Conservation (phyloP, 2,329 filamentous ascomycete genomes). For the Stagonosporopsis chrysanthemi region DNA sequence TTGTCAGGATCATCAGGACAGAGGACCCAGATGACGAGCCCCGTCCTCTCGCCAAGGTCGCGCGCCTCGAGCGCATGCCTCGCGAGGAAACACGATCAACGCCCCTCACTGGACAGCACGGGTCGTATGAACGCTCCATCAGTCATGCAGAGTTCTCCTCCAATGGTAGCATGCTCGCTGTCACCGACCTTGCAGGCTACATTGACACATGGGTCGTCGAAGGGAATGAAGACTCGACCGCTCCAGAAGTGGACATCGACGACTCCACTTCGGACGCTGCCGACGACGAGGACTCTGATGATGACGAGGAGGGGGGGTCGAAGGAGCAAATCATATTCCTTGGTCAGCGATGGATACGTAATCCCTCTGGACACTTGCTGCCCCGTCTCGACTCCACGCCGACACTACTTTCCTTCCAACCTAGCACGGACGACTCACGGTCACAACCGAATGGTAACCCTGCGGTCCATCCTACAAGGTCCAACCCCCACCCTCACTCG, state of each 20-base stretch:
- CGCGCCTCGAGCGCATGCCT: conserved; percentile 51
- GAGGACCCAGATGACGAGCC: conserved; percentile 49
- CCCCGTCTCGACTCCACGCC: conserved; percentile 56
- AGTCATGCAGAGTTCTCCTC: conserved; percentile 78
- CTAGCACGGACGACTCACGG: conserved; percentile 31
- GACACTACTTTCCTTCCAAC: conserved; percentile 57
- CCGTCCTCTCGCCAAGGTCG: conserved; percentile 47
- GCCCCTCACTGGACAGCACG: conserved; percentile 68
- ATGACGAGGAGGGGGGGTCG: conserved; percentile 56
- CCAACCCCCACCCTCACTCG: conserved; percentile 62
- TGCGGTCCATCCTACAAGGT: conserved; percentile 58
- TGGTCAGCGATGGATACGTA: conserved; percentile 76
- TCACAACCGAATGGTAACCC: conserved; percentile 55
- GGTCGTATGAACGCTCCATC: conserved; percentile 79
- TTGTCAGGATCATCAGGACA: conserved; percentile 57
- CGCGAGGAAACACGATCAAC: conserved; percentile 37
- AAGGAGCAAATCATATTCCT: conserved; percentile 58
- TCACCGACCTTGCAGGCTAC: conserved; percentile 82
- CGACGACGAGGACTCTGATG: conserved; percentile 47
- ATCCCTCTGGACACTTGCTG: conserved; percentile 66
- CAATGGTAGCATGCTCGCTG: conserved; percentile 79
- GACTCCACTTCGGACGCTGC: conserved; percentile 40
- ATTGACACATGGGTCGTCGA: conserved; percentile 85
- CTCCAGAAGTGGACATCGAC: conserved; percentile 50
- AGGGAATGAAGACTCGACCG: conserved; percentile 60